Conservation (phyloP, 202 grass and related monocot genomes). For the Zoysia matrella region DNA sequence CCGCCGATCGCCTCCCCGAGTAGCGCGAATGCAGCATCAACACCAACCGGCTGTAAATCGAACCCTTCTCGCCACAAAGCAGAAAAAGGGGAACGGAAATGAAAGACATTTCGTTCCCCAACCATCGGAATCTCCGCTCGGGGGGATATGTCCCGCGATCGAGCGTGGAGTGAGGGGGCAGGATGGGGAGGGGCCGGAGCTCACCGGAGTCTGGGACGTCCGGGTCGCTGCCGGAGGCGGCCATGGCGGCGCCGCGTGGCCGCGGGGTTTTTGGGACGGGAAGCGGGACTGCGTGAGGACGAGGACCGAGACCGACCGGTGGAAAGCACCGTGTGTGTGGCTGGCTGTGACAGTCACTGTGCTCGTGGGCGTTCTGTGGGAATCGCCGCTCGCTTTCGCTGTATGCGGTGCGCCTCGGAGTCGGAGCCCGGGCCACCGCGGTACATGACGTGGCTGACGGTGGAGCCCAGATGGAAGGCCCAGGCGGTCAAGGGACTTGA, state of each 20-base stretch:
- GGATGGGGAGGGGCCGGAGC: background rate
- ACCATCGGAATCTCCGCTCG: background rate
- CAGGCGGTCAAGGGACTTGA: no score
- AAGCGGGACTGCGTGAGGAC: no score
- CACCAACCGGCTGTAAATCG: background rate
- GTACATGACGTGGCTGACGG: background rate
- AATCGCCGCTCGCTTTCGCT: slow-evolving; percentile 2
- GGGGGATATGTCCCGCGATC: background rate
- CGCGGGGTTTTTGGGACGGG: background rate
- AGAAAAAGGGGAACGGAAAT: background rate
- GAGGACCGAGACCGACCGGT: background rate
- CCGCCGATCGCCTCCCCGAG: background rate
- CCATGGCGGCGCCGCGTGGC: slow-evolving; percentile 11
- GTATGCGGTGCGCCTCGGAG: background rate
- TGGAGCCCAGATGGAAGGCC: background rate
- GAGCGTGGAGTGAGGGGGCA: background rate
- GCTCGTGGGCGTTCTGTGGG: background rate
- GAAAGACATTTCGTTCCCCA: background rate
- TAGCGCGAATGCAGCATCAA: slow-evolving; percentile 26
- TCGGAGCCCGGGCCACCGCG: background rate
- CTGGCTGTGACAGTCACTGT: background rate
- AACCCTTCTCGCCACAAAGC: background rate
- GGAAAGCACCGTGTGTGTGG: background rate
- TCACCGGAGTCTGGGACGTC: background rate
- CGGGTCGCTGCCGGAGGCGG: background rate